Percentiles rank a stretch among this genome's conserved stretches.
phyloP scores from a whole-genome alignment of 768 basidiomycete species.

The Collybia mongolica region DNA sequence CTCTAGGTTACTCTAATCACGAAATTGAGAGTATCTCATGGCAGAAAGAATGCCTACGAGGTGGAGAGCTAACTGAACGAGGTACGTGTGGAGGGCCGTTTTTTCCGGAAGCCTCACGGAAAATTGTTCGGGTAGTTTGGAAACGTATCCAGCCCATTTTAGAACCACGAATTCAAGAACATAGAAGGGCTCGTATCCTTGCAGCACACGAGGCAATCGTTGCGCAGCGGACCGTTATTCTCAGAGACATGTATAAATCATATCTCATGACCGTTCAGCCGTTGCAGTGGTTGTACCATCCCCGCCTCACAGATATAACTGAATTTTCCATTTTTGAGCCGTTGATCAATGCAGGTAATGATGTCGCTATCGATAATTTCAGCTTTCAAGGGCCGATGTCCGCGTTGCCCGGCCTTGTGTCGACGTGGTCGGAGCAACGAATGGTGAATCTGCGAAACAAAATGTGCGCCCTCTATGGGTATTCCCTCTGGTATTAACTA shows the following conservation, averaged over 20 bases:
- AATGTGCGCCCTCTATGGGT: neutral
- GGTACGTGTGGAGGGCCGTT: slow-evolving; percentile 13
- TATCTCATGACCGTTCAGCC: slow-evolving; percentile 20
- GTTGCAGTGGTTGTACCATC: slow-evolving; percentile 21
- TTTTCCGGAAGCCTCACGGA: neutral
- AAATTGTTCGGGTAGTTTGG: slow-evolving; percentile 18
- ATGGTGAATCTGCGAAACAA: neutral
- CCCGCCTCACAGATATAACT: slow-evolving; percentile 14
- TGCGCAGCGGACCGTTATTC: neutral
- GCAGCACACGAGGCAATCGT: slow-evolving; percentile 7
- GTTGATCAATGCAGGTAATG: neutral
- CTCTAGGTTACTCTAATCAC: slow-evolving; percentile 14
- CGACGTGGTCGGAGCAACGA: slow-evolving; percentile 2
- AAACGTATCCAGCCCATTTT: slow-evolving; percentile 17
- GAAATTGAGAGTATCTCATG: slow-evolving; percentile 8
- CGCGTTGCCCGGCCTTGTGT: slow-evolving; percentile 1
- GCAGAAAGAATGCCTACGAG: neutral
- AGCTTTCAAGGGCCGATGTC: slow-evolving; percentile 4
- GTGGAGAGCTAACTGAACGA: slow-evolving; percentile 22
- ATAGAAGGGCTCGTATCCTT: slow-evolving; percentile 7
- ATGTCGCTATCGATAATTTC: neutral
- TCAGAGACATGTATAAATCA: slow-evolving; percentile 13
- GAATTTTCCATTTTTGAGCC: neutral
- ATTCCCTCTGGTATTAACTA: neutral
- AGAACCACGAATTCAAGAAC: slow-evolving; percentile 8